These are phyloP conservation scores for Colletotrichum sp. DNA, from an alignment of 2,329 filamentous ascomycete genomes.

Conservation along the genomic window DNA sequence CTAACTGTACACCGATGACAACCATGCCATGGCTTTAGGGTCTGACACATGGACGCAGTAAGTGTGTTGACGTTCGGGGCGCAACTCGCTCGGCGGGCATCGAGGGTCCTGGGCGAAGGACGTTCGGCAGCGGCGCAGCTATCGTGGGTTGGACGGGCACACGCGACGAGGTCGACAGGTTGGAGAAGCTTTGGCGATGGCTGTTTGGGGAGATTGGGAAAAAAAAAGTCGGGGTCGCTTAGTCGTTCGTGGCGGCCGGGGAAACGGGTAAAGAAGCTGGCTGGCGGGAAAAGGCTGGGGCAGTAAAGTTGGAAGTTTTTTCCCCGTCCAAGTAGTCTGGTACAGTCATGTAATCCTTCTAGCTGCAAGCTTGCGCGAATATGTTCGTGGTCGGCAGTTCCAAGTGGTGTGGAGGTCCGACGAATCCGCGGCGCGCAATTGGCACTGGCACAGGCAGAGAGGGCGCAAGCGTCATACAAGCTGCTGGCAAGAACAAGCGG, in stretches of 20 bases:
- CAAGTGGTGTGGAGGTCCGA: slow-evolving; percentile 4
- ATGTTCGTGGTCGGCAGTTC: slow-evolving; percentile 11
- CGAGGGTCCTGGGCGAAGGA: neutral
- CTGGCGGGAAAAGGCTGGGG: neutral
- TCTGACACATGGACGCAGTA: slow-evolving; percentile 20
- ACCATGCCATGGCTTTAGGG: slow-evolving; percentile 19
- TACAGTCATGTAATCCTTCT: slow-evolving; percentile 11
- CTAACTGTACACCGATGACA: slow-evolving; percentile 16
- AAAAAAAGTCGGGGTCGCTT: neutral
- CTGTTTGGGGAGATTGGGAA: neutral
- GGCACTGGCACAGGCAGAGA: neutral
- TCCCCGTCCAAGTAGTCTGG: neutral
- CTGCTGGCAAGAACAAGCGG: neutral
- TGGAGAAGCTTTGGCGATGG: neutral
- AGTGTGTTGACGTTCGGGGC: neutral
- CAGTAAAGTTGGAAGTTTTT: neutral
- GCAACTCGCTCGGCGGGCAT: neutral
- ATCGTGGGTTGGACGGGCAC: neutral
- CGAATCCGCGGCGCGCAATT: slow-evolving; percentile 2
- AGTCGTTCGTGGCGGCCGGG: neutral
- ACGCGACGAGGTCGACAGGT: neutral
- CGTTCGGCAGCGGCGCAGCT: neutral
- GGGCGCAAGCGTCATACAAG: slow-evolving; percentile 14
- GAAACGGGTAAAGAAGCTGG: neutral
- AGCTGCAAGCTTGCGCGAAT: slow-evolving; percentile 19